phyloP scores from a whole-genome alignment of 805 yeast species.

The Ogataea pini region DNA sequence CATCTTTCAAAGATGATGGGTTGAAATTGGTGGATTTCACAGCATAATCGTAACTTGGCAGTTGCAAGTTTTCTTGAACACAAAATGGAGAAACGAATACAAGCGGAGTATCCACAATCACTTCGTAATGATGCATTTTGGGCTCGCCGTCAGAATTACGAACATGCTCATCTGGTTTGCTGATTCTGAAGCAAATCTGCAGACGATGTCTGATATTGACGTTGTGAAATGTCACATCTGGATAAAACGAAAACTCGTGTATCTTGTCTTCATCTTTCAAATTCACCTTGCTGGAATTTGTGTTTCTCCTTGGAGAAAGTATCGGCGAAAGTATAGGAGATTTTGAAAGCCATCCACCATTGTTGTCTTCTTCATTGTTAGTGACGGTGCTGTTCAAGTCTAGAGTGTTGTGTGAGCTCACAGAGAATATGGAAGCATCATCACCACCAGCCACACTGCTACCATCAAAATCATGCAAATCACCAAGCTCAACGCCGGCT shows the following conservation, averaged over 20 bases:
- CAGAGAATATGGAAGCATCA: slow-evolving; percentile 31
- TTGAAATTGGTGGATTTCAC: slow-evolving; percentile 26
- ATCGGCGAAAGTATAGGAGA: slow-evolving; percentile 25
- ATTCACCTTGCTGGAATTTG: slow-evolving; percentile 13
- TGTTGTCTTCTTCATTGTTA: slow-evolving; percentile 14
- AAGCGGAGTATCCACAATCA: slow-evolving; percentile 76
- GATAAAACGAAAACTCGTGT: slow-evolving; percentile 42
- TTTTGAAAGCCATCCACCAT: slow-evolving; percentile 23
- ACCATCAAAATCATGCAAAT: slow-evolving; percentile 22
- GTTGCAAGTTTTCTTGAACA: slow-evolving; percentile 35
- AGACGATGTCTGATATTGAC: slow-evolving; percentile 65
- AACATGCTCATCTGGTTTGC: slow-evolving; percentile 55
- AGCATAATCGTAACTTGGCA: slow-evolving; percentile 42
- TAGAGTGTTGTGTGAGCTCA: slow-evolving; percentile 25
- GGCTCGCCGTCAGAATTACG: slow-evolving; percentile 32
- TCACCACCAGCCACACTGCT: slow-evolving; percentile 17
- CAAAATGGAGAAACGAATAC: slow-evolving; percentile 48
- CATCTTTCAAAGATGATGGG: background rate
- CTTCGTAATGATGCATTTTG: slow-evolving; percentile 74
- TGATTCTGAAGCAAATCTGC: slow-evolving; percentile 69
- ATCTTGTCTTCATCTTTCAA: slow-evolving; percentile 21
- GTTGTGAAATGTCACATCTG: slow-evolving; percentile 65
- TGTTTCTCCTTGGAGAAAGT: slow-evolving; percentile 20
- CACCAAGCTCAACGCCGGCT: slow-evolving; percentile 27
- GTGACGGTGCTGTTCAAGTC: slow-evolving; percentile 3